Conservation (phyloP, 2,329 filamentous ascomycete genomes). For the Penicillium concentricum region DNA sequence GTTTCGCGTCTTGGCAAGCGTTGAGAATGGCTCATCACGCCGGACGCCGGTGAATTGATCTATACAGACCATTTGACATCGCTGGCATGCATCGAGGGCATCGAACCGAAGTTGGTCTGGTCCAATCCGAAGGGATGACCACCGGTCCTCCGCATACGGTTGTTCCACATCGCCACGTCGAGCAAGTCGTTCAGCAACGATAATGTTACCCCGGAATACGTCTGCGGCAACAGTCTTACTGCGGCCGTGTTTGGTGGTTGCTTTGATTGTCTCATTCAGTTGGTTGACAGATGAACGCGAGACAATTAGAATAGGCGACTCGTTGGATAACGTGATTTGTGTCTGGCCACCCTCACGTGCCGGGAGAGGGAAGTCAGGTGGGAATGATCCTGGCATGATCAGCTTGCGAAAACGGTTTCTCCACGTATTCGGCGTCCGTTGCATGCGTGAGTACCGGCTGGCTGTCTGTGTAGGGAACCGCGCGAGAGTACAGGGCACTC, state of each 20-base stretch:
- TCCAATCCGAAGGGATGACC: slow-evolving; percentile 68
- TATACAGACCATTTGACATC: slow-evolving; percentile 96
- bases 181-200: slow-evolving; percentile 60
- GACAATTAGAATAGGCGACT: slow-evolving; percentile 86
- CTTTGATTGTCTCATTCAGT: slow-evolving; percentile 71
- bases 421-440: slow-evolving; percentile 52
- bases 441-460: slow-evolving; percentile 69
- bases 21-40: slow-evolving; percentile 82
- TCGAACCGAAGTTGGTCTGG: slow-evolving; percentile 39
- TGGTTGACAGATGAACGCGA: slow-evolving; percentile 75
- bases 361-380: slow-evolving; percentile 45
- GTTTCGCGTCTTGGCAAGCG: slow-evolving; percentile 80
- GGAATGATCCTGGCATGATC: slow-evolving; percentile 55
- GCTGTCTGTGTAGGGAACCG: slow-evolving; percentile 72
- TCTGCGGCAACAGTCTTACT: slow-evolving; percentile 64
- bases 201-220: slow-evolving; percentile 86
- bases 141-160: slow-evolving; percentile 78
- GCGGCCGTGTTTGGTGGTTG: slow-evolving; percentile 52
- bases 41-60: slow-evolving; percentile 78
- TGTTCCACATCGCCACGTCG: slow-evolving; percentile 47
- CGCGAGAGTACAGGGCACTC: slow-evolving; percentile 77
- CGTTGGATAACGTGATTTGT: slow-evolving; percentile 80
- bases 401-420: slow-evolving; percentile 22
- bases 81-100: slow-evolving; percentile 77
- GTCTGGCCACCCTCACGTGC: slow-evolving; percentile 47